These are phyloP conservation scores for Sisymbrium irio DNA, from an alignment of 345 rosid genomes.

Conservation along the genomic window DNA sequence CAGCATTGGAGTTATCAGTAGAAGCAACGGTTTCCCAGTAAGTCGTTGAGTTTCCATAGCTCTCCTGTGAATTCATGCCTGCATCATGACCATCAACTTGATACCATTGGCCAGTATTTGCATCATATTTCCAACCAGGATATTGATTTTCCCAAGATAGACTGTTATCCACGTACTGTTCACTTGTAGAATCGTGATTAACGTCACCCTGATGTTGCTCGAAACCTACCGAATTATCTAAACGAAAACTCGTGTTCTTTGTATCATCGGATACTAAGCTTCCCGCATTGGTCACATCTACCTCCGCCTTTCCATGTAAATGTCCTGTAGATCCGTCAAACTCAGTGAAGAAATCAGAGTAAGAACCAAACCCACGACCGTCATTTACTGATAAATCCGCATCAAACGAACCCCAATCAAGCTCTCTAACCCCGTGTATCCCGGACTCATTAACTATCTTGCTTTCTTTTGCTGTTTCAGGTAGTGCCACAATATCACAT, in stretches of 20 bases:
- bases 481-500: conserved; percentile 15
- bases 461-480: conserved; percentile 24
- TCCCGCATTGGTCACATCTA: conserved; percentile 23
- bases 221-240: conserved; percentile 11
- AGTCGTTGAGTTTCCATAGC: conserved; percentile 31
- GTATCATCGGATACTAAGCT: conserved; percentile 26
- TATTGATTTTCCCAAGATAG: conserved; percentile 77
- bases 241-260: conserved; percentile 22
- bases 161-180: conserved; percentile 48
- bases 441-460: conserved; percentile 37
- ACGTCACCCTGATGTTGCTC: conserved; percentile 31
- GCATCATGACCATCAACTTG: conserved; percentile 52
- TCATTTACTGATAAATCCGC: conserved; percentile 54
- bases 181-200: conserved; percentile 35
- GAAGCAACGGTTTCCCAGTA: conserved; percentile 45
- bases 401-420: conserved; percentile 84
- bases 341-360: conserved; percentile 72
- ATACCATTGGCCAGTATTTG: conserved; percentile 77
- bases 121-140: conserved; percentile 91
- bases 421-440: conserved; percentile 61
- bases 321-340: conserved; percentile 42
- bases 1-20: conserved; percentile 48
- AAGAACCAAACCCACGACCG: conserved; percentile 57
- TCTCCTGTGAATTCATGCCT: conserved; percentile 36
- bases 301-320: conserved; percentile 42